Evolutionary conservation across 2,329 filamentous ascomycete species (phyloP), one percentile per base, ranked within the genome.

Genomic region (Neodidymelliopsis sp.): DNA sequence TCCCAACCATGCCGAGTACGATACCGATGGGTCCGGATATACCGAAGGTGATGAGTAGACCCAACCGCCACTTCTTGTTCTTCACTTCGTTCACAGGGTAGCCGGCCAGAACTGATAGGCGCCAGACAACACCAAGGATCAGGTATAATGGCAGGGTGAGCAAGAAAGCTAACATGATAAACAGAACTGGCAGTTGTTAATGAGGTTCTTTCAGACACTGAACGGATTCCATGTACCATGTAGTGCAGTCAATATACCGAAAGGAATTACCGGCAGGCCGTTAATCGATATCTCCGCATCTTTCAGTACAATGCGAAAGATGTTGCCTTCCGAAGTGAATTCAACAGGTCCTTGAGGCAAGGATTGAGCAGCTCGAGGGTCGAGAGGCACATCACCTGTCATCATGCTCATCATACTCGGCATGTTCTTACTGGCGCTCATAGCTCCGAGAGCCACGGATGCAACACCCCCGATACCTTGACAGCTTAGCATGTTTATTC

Each of bases 111-210:
- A 62, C 53, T 0, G 63, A 66, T 3, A 69, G 53, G 6, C 66
- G 62, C 54, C 54, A 60, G 9, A 61, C 53, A 13, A 63, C 62
- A 2, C 66, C 66, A 0, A 63, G 36, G 7, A 59, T 56, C 23
- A 69, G 46, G 25, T 69, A 69, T 5, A 61, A 37, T 2, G 66
- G 66, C 6, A 69, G 55, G 3, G 59, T 54, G n/a, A 57, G 50
- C 16, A 69, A 54, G 37, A 69, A 69, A 2, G 58, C 58, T 3
- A 69, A 31, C 12, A 45, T 53, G 0, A 57, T 50, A 20, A 67
- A 55, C 1, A 62, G 4, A 1, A 66, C 63, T 68, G 34, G 2
- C 2, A 8, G 4, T 30, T 11, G 51, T 47, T 27, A 22, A 30
- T 22, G 4, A 5, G 20, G 2, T 2, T 4, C n/a, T n/a, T n/a